Conservation (phyloP, 2,329 filamentous ascomycete species). For the Seiridium cupressi region DNA sequence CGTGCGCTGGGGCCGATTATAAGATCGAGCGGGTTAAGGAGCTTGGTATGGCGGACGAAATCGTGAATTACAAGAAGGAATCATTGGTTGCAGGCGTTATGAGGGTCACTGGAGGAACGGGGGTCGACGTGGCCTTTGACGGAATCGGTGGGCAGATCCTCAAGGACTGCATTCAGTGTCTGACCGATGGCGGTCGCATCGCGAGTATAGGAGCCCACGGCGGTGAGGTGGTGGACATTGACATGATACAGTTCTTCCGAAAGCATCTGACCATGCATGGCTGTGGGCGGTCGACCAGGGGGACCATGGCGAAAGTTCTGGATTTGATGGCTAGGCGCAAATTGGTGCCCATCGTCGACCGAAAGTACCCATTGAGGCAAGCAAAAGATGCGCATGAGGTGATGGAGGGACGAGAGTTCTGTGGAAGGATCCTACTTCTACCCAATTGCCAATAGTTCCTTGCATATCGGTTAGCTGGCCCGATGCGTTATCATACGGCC, state of each 20-base stretch:
- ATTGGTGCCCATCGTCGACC: not conserved
- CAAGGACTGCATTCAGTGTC: not conserved
- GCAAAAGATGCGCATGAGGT: not conserved
- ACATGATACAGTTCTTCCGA: constrained; percentile 7
- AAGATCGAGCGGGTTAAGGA: not conserved
- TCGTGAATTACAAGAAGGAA: constrained; percentile 3
- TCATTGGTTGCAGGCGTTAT: not conserved
- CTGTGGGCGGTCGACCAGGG: constrained; percentile 5
- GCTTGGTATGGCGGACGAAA: not conserved
- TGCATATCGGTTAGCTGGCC: too few relatives aligned
- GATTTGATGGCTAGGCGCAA: not conserved
- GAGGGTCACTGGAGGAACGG: not conserved
- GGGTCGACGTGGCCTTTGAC: constrained; percentile 4
- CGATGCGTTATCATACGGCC: too few relatives aligned
- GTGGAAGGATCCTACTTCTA: not conserved
- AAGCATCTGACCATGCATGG: constrained; percentile 5
- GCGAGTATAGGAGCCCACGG: constrained; percentile 2
- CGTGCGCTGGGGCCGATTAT: not conserved
- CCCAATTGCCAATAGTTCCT: not conserved
- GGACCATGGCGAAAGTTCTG: not conserved
- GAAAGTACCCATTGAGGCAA: not conserved
- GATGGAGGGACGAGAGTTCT: constrained; percentile 1
- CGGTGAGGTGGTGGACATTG: constrained; percentile 4
- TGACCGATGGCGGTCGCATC: not conserved
- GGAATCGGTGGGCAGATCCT: constrained; percentile 3